A percentile compares a stretch with the other conserved stretches of the same genome.
Evolutionary conservation across 1,139 yeast species (phyloP).

Genomic region (Saccharomyces hybrid): DNA sequence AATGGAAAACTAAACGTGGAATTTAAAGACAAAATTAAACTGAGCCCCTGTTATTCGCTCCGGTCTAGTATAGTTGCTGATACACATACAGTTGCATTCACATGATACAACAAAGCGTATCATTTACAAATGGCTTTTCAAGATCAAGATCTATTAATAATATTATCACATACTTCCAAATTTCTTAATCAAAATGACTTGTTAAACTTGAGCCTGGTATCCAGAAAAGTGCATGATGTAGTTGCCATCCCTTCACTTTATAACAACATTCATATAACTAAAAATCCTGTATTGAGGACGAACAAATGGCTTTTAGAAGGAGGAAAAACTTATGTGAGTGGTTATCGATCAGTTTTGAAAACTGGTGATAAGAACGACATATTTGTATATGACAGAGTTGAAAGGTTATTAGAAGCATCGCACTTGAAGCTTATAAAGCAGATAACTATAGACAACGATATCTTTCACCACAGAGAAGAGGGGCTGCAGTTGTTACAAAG

Average conservation of each 20-base stretch:
- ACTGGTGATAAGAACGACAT: slow-evolving; percentile 32
- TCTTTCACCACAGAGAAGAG: slow-evolving; percentile 19
- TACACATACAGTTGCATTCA: background rate
- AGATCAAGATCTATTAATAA: background rate
- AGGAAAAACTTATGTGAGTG: slow-evolving; percentile 28
- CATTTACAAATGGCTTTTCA: background rate
- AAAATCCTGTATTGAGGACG: slow-evolving; percentile 24
- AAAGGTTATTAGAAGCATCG: slow-evolving; percentile 19
- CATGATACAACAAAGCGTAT: background rate
- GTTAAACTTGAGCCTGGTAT: slow-evolving; percentile 14
- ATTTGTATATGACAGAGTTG: slow-evolving; percentile 28
- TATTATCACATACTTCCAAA: slow-evolving; percentile 4
- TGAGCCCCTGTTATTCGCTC: background rate
- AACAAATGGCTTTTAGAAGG: slow-evolving; percentile 29
- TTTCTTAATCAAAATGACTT: slow-evolving; percentile 30
- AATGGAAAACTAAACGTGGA: background rate
- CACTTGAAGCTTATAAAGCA: slow-evolving; percentile 11
- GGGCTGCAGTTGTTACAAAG: slow-evolving; percentile 14
- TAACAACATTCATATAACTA: slow-evolving; percentile 23
- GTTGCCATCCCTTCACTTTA: slow-evolving; percentile 23
- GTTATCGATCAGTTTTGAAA: slow-evolving; percentile 23
- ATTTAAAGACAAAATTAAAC: background rate
- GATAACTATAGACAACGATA: slow-evolving; percentile 18
- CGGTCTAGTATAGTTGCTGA: background rate
- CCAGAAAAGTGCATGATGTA: slow-evolving; percentile 9